A percentile compares a stretch with the other conserved stretches of the same genome.
These are phyloP conservation scores for Malus sylvestris DNA, from an alignment of 306 rosid genomes.

Conservation along the genomic window DNA sequence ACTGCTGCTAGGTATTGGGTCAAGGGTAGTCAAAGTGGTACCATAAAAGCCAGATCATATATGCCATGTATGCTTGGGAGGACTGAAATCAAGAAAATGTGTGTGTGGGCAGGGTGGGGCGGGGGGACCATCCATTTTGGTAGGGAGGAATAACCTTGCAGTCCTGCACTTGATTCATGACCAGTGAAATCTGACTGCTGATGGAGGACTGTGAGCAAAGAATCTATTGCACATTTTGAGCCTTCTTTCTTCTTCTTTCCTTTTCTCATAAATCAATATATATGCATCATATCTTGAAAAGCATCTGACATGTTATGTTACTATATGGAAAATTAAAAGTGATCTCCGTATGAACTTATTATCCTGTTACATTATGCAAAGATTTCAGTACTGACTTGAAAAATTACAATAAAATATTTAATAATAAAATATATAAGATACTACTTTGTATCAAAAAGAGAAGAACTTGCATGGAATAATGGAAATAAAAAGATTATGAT, in stretches of 20 bases:
- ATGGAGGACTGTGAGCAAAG: background rate
- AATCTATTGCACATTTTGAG: background rate
- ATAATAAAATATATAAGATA: background rate
- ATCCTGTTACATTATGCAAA: background rate
- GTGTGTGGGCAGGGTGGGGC: background rate
- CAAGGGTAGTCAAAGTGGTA: background rate
- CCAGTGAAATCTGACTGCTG: background rate
- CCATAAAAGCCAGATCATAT: background rate
- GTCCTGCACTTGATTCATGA: background rate
- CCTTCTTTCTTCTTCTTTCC: background rate
- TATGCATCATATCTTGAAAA: background rate
- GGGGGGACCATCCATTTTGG: constrained; percentile 3
- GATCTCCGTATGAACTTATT: too few species aligned
- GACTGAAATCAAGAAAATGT: background rate
- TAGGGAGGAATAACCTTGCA: background rate
- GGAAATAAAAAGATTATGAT: too few species aligned
- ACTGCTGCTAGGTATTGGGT: background rate
- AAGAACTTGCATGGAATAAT: too few species aligned
- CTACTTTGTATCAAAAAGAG: background rate
- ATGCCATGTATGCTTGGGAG: background rate
- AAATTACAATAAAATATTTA: background rate
- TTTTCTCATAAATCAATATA: background rate
- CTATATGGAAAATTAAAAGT: too few species aligned
- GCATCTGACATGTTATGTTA: background rate
- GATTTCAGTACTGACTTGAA: too few species aligned